These are phyloP conservation scores for Alternaria sp. DNA, from an alignment of 2,329 filamentous ascomycete genomes.

Conservation along the genomic window DNA sequence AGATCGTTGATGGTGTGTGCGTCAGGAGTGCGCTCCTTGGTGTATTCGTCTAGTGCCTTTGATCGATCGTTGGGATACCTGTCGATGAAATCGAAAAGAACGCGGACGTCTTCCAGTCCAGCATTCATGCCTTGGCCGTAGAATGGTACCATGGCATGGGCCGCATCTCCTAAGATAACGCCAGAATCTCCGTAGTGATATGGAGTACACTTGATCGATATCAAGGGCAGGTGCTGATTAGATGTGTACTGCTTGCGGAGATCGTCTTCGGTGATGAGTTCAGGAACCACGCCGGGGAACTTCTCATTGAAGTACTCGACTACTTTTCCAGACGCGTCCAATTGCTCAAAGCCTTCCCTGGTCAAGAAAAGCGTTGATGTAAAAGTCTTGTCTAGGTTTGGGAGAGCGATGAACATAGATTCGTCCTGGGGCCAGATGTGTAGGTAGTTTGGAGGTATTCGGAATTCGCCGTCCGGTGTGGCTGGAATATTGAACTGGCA, in stretches of 20 bases:
- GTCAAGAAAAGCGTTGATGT: constrained; percentile 94
- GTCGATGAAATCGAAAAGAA: constrained; percentile 84
- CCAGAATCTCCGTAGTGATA: constrained; percentile 80
- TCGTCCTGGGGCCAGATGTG: constrained; percentile 96
- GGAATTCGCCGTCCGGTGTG: constrained; percentile 62
- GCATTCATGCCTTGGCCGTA: constrained; percentile 99
- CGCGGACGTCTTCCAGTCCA: constrained; percentile 89
- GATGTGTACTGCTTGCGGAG: constrained; percentile 75
- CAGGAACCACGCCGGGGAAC: constrained; percentile 82
- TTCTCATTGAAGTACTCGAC: constrained; percentile 78
- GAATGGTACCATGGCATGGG: constrained; percentile 97
- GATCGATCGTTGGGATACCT: constrained; percentile 58
- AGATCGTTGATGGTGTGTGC: constrained; percentile 91
- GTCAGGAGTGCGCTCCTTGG: constrained; percentile 73
- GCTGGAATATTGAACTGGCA: constrained; percentile 89
- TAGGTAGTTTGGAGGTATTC: constrained; percentile 88
- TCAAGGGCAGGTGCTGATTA: constrained; percentile 90
- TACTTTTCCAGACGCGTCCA: constrained; percentile 69
- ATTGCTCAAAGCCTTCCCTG: constrained; percentile 67
- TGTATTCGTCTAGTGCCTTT: constrained; percentile 74
- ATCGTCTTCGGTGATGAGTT: constrained; percentile 69
- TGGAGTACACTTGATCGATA: constrained; percentile 90
- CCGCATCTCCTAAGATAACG: constrained; percentile 90
- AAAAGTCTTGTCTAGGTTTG: constrained; percentile 85
- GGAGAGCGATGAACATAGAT: constrained; percentile 99